Evolutionary conservation across 164 flowering plant species (phyloP).

Genomic region (Umbellularia californica): DNA sequence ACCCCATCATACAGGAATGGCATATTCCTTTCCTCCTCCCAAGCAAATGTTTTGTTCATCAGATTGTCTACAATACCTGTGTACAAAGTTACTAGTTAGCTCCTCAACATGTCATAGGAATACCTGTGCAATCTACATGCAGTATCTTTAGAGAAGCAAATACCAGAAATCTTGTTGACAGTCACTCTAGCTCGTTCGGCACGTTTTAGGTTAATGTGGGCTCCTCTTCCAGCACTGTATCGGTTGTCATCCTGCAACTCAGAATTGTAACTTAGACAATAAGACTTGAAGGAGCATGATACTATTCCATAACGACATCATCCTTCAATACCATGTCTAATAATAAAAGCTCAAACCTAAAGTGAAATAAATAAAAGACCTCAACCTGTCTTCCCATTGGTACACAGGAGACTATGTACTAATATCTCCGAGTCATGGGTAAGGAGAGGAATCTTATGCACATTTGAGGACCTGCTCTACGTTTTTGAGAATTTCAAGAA

Average conservation of each 20-base stretch:
- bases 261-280: slow-evolving; percentile 1
- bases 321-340: not conserved
- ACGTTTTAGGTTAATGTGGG: slow-evolving; percentile 77
- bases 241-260: slow-evolving; percentile 67
- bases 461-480: no score
- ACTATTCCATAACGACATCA: not conserved
- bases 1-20: slow-evolving; percentile 86
- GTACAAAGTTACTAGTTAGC: slow-evolving; percentile 19
- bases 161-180: slow-evolving; percentile 88
- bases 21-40: slow-evolving; percentile 69
- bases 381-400: not conserved
- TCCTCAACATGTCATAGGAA: not conserved
- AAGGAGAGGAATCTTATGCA: no score
- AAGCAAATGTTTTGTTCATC: slow-evolving; percentile 59
- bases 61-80: slow-evolving; percentile 79
- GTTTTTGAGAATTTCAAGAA: no score
- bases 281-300: not conserved
- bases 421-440: no score
- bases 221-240: slow-evolving; percentile 86
- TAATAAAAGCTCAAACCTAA: not conserved
- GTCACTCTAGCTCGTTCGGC: slow-evolving; percentile 83
- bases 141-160: not conserved
- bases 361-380: not conserved
- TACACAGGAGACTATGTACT: not conserved
- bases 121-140: not conserved